A percentile compares a stretch with the other conserved stretches of the same genome.
phyloP scores from a whole-genome alignment of 176 grass and related monocot genomes.

The maize (Zea mays) region DNA sequence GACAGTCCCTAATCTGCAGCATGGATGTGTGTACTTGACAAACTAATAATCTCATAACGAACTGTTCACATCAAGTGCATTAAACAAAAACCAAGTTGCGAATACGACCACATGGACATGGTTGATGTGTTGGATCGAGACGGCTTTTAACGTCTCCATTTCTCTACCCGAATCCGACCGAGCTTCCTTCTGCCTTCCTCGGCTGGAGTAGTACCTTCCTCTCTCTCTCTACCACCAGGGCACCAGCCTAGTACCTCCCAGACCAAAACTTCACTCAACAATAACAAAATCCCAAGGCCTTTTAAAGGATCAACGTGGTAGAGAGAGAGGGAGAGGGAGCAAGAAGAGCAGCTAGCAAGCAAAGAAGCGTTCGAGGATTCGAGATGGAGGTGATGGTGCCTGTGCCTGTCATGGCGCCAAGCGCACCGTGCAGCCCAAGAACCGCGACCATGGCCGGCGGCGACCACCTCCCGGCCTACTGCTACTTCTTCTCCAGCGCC shows the following conservation, averaged over 20 bases:
- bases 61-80: slow-evolving; percentile 5
- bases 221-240: not conserved
- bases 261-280: slow-evolving; percentile 16
- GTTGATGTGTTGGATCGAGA: slow-evolving; percentile 26
- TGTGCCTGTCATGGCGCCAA: slow-evolving; percentile 58
- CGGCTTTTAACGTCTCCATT: slow-evolving; percentile 33
- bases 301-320: slow-evolving; percentile 19
- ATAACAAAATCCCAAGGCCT: slow-evolving; percentile 31
- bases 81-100: slow-evolving; percentile 42
- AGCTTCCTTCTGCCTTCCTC: slow-evolving; percentile 73
- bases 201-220: not conserved
- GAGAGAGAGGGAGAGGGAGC: no score
- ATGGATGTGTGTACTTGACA: slow-evolving; percentile 10
- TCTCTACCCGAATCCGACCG: not conserved
- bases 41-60: slow-evolving; percentile 32
- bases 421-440: slow-evolving; percentile 70
- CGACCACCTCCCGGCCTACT: slow-evolving; percentile 36
- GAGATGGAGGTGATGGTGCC: slow-evolving; percentile 75
- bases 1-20: not conserved
- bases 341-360: not conserved
- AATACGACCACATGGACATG: slow-evolving; percentile 38
- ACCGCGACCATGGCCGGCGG: slow-evolving; percentile 35
- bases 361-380: not conserved
- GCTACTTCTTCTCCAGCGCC: slow-evolving; percentile 72
- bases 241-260: not conserved